phyloP scores from a whole-genome alignment of 1,284 basidiomycete genomes.

The Ustilago cynodontis region DNA sequence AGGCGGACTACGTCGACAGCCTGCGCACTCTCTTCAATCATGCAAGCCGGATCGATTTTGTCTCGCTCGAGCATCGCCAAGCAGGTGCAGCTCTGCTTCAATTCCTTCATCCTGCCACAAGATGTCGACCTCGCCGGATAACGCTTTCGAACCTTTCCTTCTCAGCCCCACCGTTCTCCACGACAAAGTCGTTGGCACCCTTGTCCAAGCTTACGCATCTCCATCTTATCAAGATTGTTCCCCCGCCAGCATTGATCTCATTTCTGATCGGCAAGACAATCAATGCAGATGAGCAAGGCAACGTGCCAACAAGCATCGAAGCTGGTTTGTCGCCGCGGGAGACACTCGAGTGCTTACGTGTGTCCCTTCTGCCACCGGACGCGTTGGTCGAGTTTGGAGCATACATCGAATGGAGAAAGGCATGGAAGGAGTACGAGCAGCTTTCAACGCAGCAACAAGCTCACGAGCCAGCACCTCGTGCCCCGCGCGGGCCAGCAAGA shows the following conservation, averaged over 20 bases:
- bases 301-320: constrained; percentile 23
- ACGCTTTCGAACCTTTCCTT: constrained; percentile 44
- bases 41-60: constrained; percentile 25
- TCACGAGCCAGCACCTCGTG: constrained; percentile 27
- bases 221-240: constrained; percentile 45
- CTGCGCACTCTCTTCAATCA: constrained; percentile 36
- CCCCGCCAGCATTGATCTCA: constrained; percentile 41
- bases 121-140: constrained; percentile 33
- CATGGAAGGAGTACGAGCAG: constrained; percentile 37
- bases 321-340: constrained; percentile 24
- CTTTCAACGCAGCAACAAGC: constrained; percentile 28
- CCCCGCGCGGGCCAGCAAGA: constrained; percentile 39
- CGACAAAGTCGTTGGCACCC: constrained; percentile 25
- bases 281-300: constrained; percentile 32
- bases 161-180: constrained; percentile 43
- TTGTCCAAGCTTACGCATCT: constrained; percentile 35
- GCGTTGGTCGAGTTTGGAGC: constrained; percentile 36
- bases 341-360: constrained; percentile 31
- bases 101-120: constrained; percentile 26
- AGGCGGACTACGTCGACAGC: constrained; percentile 31
- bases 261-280: constrained; percentile 36
- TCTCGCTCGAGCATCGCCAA: constrained; percentile 37
- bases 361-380: constrained; percentile 44
- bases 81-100: constrained; percentile 34
- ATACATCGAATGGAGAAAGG: constrained; percentile 38